A percentile compares a stretch with the other conserved stretches of the same genome.
phyloP scores from a whole-genome alignment of 169 alveolate species.

The Eimeria necatrix region DNA sequence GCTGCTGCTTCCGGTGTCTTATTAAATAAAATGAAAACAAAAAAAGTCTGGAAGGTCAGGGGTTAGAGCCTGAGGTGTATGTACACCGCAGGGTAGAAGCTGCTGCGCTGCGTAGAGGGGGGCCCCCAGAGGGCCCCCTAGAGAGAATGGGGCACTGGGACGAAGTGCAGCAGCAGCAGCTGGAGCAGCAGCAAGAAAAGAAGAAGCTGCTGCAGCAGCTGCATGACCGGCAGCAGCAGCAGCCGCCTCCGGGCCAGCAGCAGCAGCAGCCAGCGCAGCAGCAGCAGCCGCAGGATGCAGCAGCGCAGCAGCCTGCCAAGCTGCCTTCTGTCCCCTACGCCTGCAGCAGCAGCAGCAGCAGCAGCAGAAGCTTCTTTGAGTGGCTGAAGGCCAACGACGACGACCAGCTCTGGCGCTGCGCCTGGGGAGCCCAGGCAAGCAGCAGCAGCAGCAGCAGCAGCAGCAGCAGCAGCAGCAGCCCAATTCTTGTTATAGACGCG shows the following conservation, averaged over 20 bases:
- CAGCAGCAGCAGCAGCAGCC: constrained; percentile 24
- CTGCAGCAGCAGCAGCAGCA: constrained; percentile 6
- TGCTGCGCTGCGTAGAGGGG: neutral
- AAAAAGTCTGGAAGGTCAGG: too few species aligned
- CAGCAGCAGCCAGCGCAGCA: too few species aligned
- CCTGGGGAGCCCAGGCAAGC: constrained; percentile 3
- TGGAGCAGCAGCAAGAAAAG: neutral
- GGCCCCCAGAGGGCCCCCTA: neutral
- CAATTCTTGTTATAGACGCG: neutral
- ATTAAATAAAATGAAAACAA: too few species aligned
- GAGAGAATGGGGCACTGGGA: neutral
- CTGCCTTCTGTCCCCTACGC: constrained; percentile 11
- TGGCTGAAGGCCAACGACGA: constrained; percentile 22
- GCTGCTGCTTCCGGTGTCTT: too few species aligned
- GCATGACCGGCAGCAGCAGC: neutral
- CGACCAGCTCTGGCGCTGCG: constrained; percentile 36
- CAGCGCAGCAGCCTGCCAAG: neutral
- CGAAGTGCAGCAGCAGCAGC: neutral
- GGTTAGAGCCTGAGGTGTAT: neutral
- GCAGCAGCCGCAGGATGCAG: neutral
- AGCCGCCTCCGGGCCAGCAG: neutral
- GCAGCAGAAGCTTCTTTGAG: constrained; percentile 47
- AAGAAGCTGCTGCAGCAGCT: neutral
- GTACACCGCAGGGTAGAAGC: neutral
- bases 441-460: neutral